A percentile compares a stretch with the other conserved stretches of the same genome.
Evolutionary conservation across 1,284 basidiomycete species (phyloP).

Genomic region (Rhodotorula sp.): DNA sequence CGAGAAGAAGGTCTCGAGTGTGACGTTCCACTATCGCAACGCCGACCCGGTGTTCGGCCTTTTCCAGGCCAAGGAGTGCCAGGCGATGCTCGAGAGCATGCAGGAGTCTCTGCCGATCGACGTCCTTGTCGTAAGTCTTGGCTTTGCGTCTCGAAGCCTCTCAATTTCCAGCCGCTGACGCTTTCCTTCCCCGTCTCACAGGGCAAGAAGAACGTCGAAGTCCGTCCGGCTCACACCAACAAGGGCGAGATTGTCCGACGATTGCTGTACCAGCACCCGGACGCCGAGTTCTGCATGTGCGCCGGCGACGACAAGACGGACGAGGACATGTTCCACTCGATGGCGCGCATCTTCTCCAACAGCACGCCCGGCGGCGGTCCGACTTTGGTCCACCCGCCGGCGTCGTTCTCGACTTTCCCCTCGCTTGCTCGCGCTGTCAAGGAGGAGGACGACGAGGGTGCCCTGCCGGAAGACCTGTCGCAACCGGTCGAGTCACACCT

Average conservation of each 20-base stretch:
- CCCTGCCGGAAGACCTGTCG: conserved; percentile 15
- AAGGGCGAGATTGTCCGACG: conserved; percentile 93
- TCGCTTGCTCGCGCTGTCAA: conserved; percentile 25
- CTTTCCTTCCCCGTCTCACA: not conserved
- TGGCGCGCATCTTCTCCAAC: conserved; percentile 40
- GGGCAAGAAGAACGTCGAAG: conserved; percentile 98
- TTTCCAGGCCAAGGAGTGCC: conserved; percentile 71
- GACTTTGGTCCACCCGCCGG: conserved; percentile 33
- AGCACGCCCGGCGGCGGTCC: conserved; percentile 25
- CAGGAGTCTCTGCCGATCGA: conserved; percentile 49
- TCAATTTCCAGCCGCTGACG: not conserved
- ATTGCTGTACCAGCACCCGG: conserved; percentile 85
- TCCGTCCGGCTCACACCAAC: conserved; percentile 90
- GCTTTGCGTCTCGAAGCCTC: conserved; percentile 9
- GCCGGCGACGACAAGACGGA: conserved; percentile 94
- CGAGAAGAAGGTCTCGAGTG: conserved; percentile 93
- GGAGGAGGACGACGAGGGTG: conserved; percentile 4
- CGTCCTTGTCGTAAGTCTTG: conserved; percentile 46
- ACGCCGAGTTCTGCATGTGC: conserved; percentile 93
- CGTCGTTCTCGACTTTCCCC: conserved; percentile 41
- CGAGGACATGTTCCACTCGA: conserved; percentile 45
- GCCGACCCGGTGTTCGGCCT: conserved; percentile 90
- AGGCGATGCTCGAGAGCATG: conserved; percentile 89
- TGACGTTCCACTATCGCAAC: conserved; percentile 96
- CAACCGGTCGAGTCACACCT: conserved; percentile 35